Percentiles rank a stretch among this genome's conserved stretches.
Conservation (phyloP, 2,329 filamentous ascomycete species). For the Alternaria arbusti region DNA sequence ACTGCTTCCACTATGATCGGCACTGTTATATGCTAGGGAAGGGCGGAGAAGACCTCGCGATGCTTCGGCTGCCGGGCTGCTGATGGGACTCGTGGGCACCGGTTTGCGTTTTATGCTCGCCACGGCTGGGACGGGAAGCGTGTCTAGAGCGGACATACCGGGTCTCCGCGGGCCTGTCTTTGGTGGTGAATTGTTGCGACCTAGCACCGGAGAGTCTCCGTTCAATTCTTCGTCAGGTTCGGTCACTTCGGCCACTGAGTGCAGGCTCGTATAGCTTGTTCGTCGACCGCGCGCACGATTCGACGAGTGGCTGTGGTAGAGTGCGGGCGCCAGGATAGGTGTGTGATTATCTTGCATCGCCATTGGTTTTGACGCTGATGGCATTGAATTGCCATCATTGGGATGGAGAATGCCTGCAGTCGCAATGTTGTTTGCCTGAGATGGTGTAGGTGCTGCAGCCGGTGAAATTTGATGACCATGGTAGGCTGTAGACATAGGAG, state of each 20-base stretch:
- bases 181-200: slow-evolving; percentile 12
- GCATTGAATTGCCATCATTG: background rate
- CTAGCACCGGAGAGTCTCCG: slow-evolving; percentile 29
- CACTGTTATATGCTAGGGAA: slow-evolving; percentile 15
- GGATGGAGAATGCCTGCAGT: background rate
- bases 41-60: slow-evolving; percentile 33
- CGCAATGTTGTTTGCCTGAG: background rate
- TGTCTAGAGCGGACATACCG: slow-evolving; percentile 15
- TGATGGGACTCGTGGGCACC: slow-evolving; percentile 18
- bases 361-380: slow-evolving; percentile 11
- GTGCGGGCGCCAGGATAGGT: slow-evolving; percentile 33
- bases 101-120: slow-evolving; percentile 38
- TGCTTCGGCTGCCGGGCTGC: slow-evolving; percentile 25
- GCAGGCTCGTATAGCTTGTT: slow-evolving; percentile 40
- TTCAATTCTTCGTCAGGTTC: slow-evolving; percentile 35
- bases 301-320: slow-evolving; percentile 44
- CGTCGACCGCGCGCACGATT: slow-evolving; percentile 41
- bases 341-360: slow-evolving; percentile 21
- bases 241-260: slow-evolving; percentile 40
- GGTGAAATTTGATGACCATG: slow-evolving; percentile 11
- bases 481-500: slow-evolving; percentile 4
- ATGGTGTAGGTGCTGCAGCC: slow-evolving; percentile 2
- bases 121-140: slow-evolving; percentile 18
- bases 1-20: slow-evolving; percentile 33
- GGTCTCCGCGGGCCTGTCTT: slow-evolving; percentile 9